Evolutionary conservation across 176 grass and related monocot species (phyloP), one percentile per base, ranked within the genome.

Genomic region (Phragmites australis): DNA sequence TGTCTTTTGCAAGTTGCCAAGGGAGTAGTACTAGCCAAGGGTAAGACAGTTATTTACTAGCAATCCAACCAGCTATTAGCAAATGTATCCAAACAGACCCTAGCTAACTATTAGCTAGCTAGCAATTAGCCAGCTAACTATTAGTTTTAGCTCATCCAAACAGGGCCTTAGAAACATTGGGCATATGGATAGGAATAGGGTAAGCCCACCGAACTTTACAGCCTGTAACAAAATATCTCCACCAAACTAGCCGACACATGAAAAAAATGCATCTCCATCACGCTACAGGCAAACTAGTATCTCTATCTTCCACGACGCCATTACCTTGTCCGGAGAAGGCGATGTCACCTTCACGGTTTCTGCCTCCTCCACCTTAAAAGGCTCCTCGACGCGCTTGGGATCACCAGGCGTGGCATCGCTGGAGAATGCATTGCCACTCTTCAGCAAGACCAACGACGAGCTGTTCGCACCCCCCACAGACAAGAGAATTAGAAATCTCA

Each of bases 351-450:
- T 92, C 30, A 92, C 60, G 1, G 90, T 90, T 52, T 94, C 87
- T 30, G 92, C 90, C 84, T 97, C 92, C 72, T 92, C 87, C 61
- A 97, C 90, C 69, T 93, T 91, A 32, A 90, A 90, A n/a, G 90
- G 88, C 32, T 94, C 88, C n/a, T 92, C 88, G 3, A 89, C 61
- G 14, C 42, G 74, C 65, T 75, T 87, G 10, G 76, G 34, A 48
- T 67, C 85, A 32, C 42, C 75, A 14, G 77, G 68, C 8, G 79
- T 79, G 21, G 82, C 82, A 41, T 87, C 86, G 19, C 72, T 90
- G 18, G 77, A 90, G 71, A 91, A 89, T 30, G 75, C 75, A 82
- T 77, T 91, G 16, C 56, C 83, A 69, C 87, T 87, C 47, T 77
- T 88, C 70, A 89, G 65, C 54, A 92, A 27, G 39, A 51, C 55